Percentiles rank a stretch among this genome's conserved stretches.
Conservation (phyloP, 2,329 filamentous ascomycete genomes). For the Penicillium sp. region DNA sequence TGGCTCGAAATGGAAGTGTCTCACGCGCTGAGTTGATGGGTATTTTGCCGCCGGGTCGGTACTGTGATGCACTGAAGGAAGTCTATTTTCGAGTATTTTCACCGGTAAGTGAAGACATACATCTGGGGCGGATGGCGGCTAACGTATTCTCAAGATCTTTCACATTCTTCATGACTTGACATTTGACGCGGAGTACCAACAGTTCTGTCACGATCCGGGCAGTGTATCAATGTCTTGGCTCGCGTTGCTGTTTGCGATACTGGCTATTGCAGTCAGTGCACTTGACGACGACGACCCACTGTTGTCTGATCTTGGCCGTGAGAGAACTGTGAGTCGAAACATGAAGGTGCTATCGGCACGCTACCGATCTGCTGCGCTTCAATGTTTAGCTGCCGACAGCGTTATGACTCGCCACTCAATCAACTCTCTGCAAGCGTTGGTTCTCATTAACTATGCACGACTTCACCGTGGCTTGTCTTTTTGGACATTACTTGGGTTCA, state of each 20-base stretch:
- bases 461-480: slow-evolving; percentile 36
- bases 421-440: slow-evolving; percentile 40
- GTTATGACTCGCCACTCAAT: slow-evolving; percentile 41
- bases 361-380: slow-evolving; percentile 39
- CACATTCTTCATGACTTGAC: slow-evolving; percentile 44
- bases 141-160: slow-evolving; percentile 29
- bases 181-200: slow-evolving; percentile 40
- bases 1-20: slow-evolving; percentile 25
- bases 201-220: slow-evolving; percentile 36
- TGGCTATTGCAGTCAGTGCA: slow-evolving; percentile 40
- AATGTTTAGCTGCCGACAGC: slow-evolving; percentile 40
- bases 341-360: slow-evolving; percentile 37
- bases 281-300: slow-evolving; percentile 38
- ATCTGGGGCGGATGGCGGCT: slow-evolving; percentile 2
- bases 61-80: slow-evolving; percentile 38
- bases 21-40: slow-evolving; percentile 32
- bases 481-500: slow-evolving; percentile 42
- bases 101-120: slow-evolving; percentile 23
- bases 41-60: slow-evolving; percentile 34
- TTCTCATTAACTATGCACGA: slow-evolving; percentile 41
- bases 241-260: slow-evolving; percentile 39
- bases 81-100: slow-evolving; percentile 41
- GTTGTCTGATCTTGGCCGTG: slow-evolving; percentile 38
- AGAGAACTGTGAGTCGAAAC: slow-evolving; percentile 37
- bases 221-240: slow-evolving; percentile 40